These are phyloP conservation scores for Lentinula detonsa DNA, from an alignment of 768 basidiomycete genomes.

Conservation along the genomic window DNA sequence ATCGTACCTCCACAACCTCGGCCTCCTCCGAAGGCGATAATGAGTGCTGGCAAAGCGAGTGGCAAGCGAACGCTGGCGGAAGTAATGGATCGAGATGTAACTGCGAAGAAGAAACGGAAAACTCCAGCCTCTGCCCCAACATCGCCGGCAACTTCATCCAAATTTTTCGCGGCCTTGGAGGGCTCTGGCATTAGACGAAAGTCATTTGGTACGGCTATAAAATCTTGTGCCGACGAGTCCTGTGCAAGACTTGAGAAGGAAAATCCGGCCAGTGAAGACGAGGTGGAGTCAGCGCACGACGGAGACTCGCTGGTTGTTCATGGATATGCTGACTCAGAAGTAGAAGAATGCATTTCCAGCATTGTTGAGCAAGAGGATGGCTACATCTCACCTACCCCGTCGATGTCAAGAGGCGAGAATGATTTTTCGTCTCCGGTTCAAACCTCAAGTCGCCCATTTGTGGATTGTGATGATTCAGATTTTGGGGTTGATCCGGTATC, in stretches of 20 bases:
- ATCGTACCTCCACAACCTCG: slow-evolving; percentile 25
- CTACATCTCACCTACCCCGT: slow-evolving; percentile 68
- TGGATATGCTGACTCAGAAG: slow-evolving; percentile 28
- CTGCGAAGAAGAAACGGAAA: slow-evolving; percentile 39
- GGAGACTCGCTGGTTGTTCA: slow-evolving; percentile 28
- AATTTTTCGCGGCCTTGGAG: slow-evolving; percentile 26
- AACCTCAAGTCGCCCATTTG: slow-evolving; percentile 15
- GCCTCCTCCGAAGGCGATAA: slow-evolving; percentile 16
- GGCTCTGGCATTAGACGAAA: slow-evolving; percentile 9
- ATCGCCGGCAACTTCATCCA: slow-evolving; percentile 24
- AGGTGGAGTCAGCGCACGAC: slow-evolving; percentile 8
- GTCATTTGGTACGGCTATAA: slow-evolving; percentile 3
- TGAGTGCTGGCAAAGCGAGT: slow-evolving; percentile 49
- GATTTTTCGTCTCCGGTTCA: slow-evolving; percentile 58
- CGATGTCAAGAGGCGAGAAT: slow-evolving; percentile 50
- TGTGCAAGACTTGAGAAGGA: background rate
- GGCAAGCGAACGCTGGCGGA: slow-evolving; percentile 73
- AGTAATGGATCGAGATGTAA: slow-evolving; percentile 61
- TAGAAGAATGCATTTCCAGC: slow-evolving; percentile 37
- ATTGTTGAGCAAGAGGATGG: slow-evolving; percentile 72
- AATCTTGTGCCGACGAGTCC: background rate
- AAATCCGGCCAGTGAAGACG: slow-evolving; percentile 11
- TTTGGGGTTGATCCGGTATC: slow-evolving; percentile 51
- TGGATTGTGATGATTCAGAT: slow-evolving; percentile 24
- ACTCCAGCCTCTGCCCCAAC: slow-evolving; percentile 6